Evolutionary conservation across 2,329 filamentous ascomycete genomes (phyloP), one percentile per base, ranked within the genome.

Genomic region (Neofusicoccum cordaticola): DNA sequence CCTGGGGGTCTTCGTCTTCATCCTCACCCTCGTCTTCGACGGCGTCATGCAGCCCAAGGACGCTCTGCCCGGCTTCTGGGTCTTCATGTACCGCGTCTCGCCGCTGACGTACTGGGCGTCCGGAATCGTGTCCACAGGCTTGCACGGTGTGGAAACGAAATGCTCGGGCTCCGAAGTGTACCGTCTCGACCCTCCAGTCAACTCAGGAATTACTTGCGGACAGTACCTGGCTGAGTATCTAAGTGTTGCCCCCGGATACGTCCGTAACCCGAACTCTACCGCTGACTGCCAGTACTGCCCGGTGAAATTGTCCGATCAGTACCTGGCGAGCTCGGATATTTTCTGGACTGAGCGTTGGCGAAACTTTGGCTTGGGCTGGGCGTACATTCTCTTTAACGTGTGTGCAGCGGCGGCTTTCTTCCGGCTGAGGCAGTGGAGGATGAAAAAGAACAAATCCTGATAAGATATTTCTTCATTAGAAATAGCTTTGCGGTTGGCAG

Each of bases 341-440:
- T 74, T 74, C 65, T 86, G 78, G 70, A 67, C 69, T 0, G 75
- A 85, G 34, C 77, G 86, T 2, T 91, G 89, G 88, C 81, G 88
- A 63, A 90, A 92, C 71, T 91, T 87, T 65, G 90, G 89, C 1
- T 80, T 92, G 44, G 79, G 91, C 70, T 91, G 87, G 84, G 86
- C 80, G 0, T 92, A 84, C 69, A 83, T 91, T 44, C 66, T 78
- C 0, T 89, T 91, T 74, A 90, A 91, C 69, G 82, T 90, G n/a
- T 22, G 45, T 12, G n/a, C 19, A 11, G 45, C 45, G 19, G 11
- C 19, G 17, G 12, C 22, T 17, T 27, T 48, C 7, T 48, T 48
- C 12, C 17, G 45, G 19, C 2, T 48, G 17, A 48, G 45, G 19
- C 17, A 27, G 19, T 31, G 27, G 27, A 31, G 27, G 7, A 31